phyloP scores from a whole-genome alignment of 371 early-diverging fungal genomes.

The Mucor velutinosus region DNA sequence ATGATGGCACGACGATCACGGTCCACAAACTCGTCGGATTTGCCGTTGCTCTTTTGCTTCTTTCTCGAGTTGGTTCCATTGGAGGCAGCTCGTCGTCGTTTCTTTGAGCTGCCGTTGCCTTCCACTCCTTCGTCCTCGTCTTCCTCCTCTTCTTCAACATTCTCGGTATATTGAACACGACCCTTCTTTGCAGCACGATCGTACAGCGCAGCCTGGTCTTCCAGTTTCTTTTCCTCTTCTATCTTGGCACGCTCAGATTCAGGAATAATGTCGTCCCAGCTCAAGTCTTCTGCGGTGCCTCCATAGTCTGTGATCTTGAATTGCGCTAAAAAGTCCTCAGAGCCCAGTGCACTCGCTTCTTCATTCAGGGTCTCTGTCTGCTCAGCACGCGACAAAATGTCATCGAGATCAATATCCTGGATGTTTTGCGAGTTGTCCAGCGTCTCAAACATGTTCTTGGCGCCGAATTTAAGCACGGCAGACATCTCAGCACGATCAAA shows the following conservation, averaged over 20 bases:
- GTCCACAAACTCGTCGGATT: conserved; percentile 59
- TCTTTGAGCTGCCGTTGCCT: conserved; percentile 14
- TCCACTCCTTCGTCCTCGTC: conserved; percentile 30
- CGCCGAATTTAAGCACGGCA: conserved; percentile 96
- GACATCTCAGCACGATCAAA: conserved; percentile 87
- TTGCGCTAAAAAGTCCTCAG: conserved; percentile 92
- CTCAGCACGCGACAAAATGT: conserved; percentile 94
- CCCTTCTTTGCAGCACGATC: conserved; percentile 57
- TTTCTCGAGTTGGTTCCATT: conserved; percentile 10
- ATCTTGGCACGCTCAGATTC: conserved; percentile 72
- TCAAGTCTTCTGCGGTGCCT: conserved; percentile 71
- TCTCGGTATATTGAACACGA: conserved; percentile 40
- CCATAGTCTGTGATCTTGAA: conserved; percentile 94
- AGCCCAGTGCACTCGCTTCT: conserved; percentile 65
- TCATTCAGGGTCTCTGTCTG: conserved; percentile 79
- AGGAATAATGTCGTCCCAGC: conserved; percentile 97
- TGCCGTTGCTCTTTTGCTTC: conserved; percentile 19
- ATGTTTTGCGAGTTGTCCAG: conserved; percentile 73
- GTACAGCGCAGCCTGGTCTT: conserved; percentile 50
- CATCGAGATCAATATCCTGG: conserved; percentile 94
- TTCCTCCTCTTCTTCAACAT: conserved; percentile 26
- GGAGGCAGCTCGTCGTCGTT: conserved; percentile 12
- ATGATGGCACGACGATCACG: conserved; percentile 83
- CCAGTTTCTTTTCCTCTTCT: conserved; percentile 60
- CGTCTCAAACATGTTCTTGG: conserved; percentile 92